Percentiles rank a stretch among this genome's conserved stretches.
These are phyloP conservation scores for Eucalyptus curtisii DNA, from an alignment of 345 rosid genomes.

Conservation along the genomic window DNA sequence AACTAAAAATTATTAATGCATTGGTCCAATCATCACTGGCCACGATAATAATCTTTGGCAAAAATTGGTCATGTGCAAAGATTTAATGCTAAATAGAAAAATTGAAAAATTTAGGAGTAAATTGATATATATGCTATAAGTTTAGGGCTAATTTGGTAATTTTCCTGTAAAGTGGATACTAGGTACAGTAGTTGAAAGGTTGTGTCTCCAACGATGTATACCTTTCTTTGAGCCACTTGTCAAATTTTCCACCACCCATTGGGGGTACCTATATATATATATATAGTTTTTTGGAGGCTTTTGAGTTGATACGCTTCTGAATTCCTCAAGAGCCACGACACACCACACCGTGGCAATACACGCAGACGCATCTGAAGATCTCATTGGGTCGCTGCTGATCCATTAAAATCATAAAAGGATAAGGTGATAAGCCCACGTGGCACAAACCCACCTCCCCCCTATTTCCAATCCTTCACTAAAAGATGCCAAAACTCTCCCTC, in stretches of 20 bases:
- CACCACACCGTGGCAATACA: not conserved
- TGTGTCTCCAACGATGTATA: not conserved
- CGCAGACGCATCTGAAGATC: not conserved
- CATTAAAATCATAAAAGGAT: conserved; percentile 28
- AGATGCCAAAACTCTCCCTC: not conserved
- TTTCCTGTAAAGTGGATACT: not conserved
- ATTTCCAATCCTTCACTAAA: not conserved
- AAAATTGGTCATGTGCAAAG: no score
- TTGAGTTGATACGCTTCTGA: not conserved
- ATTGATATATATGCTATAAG: fast-evolving
- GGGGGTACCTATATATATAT: not conserved
- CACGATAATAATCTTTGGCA: not conserved
- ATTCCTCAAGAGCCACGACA: not conserved
- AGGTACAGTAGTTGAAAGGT: no score
- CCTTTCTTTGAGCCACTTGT: not conserved
- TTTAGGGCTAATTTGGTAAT: not conserved
- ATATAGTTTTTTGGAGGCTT: not conserved
- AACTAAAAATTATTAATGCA: not conserved
- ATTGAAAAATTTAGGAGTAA: not conserved
- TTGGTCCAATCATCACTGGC: not conserved
- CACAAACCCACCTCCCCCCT: conserved; percentile 14
- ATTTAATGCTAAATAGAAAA: not conserved
- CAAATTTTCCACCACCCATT: not conserved
- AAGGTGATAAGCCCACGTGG: conserved; percentile 95
- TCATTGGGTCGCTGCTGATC: conserved; percentile 7